These are phyloP conservation scores for Solanum chacoense DNA, from an alignment of 305 asterid genomes.

Conservation along the genomic window DNA sequence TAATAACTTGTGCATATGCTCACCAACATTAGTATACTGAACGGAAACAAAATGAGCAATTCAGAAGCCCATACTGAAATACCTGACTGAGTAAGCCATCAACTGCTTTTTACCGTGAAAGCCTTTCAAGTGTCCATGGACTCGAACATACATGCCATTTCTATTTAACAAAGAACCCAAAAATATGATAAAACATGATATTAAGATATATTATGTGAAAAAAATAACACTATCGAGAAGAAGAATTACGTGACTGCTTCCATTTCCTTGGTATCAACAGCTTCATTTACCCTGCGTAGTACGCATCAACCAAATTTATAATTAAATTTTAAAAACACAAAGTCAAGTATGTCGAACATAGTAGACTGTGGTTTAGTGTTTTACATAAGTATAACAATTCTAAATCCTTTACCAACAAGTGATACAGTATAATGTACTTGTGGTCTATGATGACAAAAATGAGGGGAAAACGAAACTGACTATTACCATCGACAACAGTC, in stretches of 20 bases:
- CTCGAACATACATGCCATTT: conserved; percentile 70
- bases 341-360: not conserved
- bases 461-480: not conserved
- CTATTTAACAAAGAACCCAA: conserved; percentile 22
- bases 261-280: conserved; percentile 58
- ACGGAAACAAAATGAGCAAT: not conserved
- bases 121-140: conserved; percentile 84
- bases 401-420: not conserved
- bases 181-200: conserved; percentile 6
- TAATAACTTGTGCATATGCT: not conserved
- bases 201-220: not conserved
- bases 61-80: not conserved
- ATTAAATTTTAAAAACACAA: not conserved
- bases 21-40: not conserved
- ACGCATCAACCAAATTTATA: not conserved
- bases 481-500: conserved; percentile 61
- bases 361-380: not conserved
- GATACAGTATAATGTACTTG: not conserved
- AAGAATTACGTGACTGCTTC: conserved; percentile 47
- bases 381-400: not conserved
- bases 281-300: conserved; percentile 52
- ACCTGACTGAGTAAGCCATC: conserved; percentile 74
- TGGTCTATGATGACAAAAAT: not conserved
- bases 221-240: conserved; percentile 1
- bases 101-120: conserved; percentile 71